Evolutionary conservation across 2,329 filamentous ascomycete genomes (phyloP).

Genomic region (Epichloe aotearoae): DNA sequence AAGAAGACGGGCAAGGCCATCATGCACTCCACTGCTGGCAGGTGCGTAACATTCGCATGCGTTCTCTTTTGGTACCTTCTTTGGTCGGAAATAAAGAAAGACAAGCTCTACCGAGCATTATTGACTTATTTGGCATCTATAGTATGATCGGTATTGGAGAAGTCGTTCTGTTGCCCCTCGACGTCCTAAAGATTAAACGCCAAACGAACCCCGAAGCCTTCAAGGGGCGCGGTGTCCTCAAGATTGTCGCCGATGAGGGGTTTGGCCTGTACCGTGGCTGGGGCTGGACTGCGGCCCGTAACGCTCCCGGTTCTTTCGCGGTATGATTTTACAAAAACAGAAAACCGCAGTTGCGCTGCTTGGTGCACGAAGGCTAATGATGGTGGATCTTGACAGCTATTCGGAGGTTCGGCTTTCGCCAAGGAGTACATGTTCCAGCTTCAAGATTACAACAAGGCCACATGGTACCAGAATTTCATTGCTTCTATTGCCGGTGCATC

Average conservation of each 20-base stretch:
- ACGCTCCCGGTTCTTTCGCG: slow-evolving; percentile 92
- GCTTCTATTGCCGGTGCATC: slow-evolving; percentile 92
- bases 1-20: slow-evolving; percentile 97
- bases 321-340: slow-evolving; percentile 40
- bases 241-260: slow-evolving; percentile 84
- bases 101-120: neutral
- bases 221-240: slow-evolving; percentile 79
- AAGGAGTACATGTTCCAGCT: slow-evolving; percentile 93
- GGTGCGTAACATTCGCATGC: slow-evolving; percentile 32
- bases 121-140: neutral
- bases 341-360: neutral
- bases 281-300: slow-evolving; percentile 94
- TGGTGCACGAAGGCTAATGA: neutral
- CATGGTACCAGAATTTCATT: slow-evolving; percentile 93
- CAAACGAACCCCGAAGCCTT: slow-evolving; percentile 99
- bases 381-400: slow-evolving; percentile 48
- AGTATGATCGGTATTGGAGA: slow-evolving; percentile 95
- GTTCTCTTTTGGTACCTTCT: neutral
- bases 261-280: slow-evolving; percentile 93
- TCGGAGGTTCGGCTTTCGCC: slow-evolving; percentile 91
- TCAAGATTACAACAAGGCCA: slow-evolving; percentile 86
- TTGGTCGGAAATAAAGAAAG: no score
- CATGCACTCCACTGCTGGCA: slow-evolving; percentile 92
- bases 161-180: slow-evolving; percentile 85
- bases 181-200: slow-evolving; percentile 98